These are phyloP conservation scores for Thelonectria discophora DNA, from an alignment of 2,329 filamentous ascomycete genomes.

Conservation along the genomic window DNA sequence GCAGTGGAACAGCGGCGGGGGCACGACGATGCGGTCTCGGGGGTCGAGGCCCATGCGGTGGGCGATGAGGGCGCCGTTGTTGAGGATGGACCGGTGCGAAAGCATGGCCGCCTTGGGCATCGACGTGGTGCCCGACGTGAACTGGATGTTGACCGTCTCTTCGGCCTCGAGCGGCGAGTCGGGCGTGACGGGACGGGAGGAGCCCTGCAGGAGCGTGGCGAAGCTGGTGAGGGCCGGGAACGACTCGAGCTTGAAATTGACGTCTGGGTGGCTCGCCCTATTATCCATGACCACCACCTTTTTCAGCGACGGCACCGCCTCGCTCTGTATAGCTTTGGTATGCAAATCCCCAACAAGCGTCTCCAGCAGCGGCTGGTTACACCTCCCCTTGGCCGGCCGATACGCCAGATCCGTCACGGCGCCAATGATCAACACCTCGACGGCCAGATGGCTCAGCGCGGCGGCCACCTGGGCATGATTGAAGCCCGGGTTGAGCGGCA, in stretches of 20 bases:
- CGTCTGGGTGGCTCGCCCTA: constrained; percentile 57
- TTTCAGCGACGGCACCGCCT: constrained; percentile 72
- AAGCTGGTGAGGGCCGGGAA: constrained; percentile 58
- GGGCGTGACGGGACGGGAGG: constrained; percentile 50
- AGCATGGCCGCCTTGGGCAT: constrained; percentile 92
- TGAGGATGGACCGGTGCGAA: constrained; percentile 85
- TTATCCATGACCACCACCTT: constrained; percentile 85
- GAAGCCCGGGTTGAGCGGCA: constrained; percentile 93
- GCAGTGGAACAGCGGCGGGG: constrained; percentile 88
- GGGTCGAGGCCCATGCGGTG: constrained; percentile 82
- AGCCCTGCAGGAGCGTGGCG: constrained; percentile 49
- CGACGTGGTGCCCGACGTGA: constrained; percentile 94
- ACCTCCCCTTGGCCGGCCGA: constrained; percentile 62
- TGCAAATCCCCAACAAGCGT: constrained; percentile 55
- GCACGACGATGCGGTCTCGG: constrained; percentile 81
- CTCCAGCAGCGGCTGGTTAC: constrained; percentile 59
- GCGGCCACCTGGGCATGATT: constrained; percentile 80
- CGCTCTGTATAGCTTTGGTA: constrained; percentile 45
- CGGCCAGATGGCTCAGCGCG: constrained; percentile 78
- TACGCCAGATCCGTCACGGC: constrained; percentile 86
- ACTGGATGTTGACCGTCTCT: constrained; percentile 94
- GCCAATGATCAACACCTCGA: constrained; percentile 81
- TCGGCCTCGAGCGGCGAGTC: constrained; percentile 60
- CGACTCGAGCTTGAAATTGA: constrained; percentile 55
- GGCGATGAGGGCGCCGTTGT: constrained; percentile 89